Base-by-base conservation (phyloP, 2,329 filamentous ascomycete species). In the Lizonia empirigonia region DNA sequence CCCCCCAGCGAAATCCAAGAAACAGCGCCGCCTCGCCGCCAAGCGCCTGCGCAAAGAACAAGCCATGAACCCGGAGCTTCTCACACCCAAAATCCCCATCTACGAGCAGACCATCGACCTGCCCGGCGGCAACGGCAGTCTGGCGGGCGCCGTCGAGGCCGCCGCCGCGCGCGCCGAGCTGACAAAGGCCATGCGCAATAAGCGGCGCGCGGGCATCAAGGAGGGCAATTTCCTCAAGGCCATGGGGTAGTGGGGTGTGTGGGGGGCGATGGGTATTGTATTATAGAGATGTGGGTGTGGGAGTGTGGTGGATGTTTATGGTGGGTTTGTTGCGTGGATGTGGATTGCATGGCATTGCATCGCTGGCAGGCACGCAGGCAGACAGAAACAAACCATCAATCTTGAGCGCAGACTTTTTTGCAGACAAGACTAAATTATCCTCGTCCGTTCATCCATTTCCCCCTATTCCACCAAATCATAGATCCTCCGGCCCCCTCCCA, bases 171-270 rank as follows among this genome's bases (percentile, higher is more conserved):
- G 88, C 68, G 79, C 81, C 56, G 84, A 86, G 63, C 77, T 92
- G 65, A 87, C 80, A 59, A 83, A 80, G 75, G 85, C 85, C 26
- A 86, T 91, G 88, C 83, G 89, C 67, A 82, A 82, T 71, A 88
- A 91, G 78, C 80, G 89, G 70, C 84, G 87, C 75, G 83, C 82
- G 53, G 83, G 81, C 75, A 94, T 94, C 69, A 93, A 92, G 84
- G 90, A 94, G 80, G 77, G 76, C 70, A 94, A 94, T 77, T 94
- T 91, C 81, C 82, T 94, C 75, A 89, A 88, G 82, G 84, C 85
- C 34, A 90, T 92, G 88, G 67, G 75, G 8, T 79, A 76, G 50
- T 35, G 38, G 26, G 19, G 33, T 16, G 1, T 3, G 9, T 37
- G 40, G 23, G 22, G 10, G 16, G 9, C n/a, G n/a, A n/a, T n/a